Conservation (phyloP, 176 grass and related monocot genomes). For the Aegilops bicornis region DNA sequence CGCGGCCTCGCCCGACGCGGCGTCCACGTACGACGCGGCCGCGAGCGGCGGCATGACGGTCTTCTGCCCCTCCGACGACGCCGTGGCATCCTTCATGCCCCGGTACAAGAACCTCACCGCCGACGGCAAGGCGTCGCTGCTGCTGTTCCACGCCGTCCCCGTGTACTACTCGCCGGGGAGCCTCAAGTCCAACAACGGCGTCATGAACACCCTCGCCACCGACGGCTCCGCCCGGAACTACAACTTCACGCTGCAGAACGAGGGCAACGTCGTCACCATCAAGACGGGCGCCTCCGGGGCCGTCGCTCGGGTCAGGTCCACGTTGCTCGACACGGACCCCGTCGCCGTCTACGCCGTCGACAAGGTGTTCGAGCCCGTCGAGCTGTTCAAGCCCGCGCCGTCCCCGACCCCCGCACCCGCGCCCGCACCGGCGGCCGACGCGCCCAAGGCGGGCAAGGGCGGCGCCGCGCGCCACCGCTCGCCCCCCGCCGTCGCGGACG, state of each 20-base stretch:
- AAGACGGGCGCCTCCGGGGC: conserved; percentile 32
- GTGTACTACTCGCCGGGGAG: conserved; percentile 59
- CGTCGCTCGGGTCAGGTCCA: conserved; percentile 46
- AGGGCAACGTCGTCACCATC: conserved; percentile 72
- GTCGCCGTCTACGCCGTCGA: conserved; percentile 62
- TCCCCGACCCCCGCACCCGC: conserved; percentile 37
- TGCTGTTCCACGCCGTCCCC: conserved; percentile 78
- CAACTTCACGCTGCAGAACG: conserved; percentile 82
- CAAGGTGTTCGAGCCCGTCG: conserved; percentile 61
- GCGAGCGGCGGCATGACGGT: conserved; percentile 69
- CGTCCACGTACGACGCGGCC: conserved; percentile 54
- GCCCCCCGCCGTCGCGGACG: conserved; percentile 34
- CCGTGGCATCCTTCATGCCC: conserved; percentile 55
- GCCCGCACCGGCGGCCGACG: conserved; percentile 7
- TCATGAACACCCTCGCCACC: conserved; percentile 87
- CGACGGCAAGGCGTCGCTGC: conserved; percentile 57
- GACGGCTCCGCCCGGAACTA: conserved; percentile 63
- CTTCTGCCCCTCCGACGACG: conserved; percentile 75
- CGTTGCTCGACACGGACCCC: conserved; percentile 52
- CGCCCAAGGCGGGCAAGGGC: conserved; percentile 38
- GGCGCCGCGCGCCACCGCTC: background rate
- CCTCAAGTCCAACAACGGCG: conserved; percentile 79
- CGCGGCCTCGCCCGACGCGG: conserved; percentile 48
- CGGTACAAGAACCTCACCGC: conserved; percentile 72
- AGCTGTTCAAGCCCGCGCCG: conserved; percentile 59